Base-by-base conservation (phyloP, 2,329 filamentous ascomycete genomes). In the Beauveria bassiana region DNA sequence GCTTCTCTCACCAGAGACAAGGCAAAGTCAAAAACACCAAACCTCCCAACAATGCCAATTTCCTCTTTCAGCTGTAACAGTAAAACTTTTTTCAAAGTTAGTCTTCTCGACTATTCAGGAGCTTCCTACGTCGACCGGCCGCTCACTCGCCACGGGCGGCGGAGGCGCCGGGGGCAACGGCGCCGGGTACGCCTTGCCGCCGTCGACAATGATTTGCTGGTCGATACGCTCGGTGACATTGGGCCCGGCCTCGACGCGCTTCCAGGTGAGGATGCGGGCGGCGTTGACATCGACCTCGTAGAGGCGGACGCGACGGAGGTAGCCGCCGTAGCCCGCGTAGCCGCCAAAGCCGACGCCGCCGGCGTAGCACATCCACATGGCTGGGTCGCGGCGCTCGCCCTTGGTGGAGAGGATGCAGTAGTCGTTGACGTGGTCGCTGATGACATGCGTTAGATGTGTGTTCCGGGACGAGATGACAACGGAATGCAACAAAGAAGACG, bases 311-410 rank as follows among this genome's bases (percentile, higher is more conserved):
- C 92, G 86, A 28, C 95, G 88, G 69, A 93, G 82, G 71, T 89
- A 98, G 4, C 88, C 89, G 47, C 87, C 87, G 71, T 97, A 98
- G 6, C 93, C 93, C 22, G 89, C 95, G 71, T 99, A 99, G 0
- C 95, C 95, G 61, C 95, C 95, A 68, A 99, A 96, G 1, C 95
- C 95, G 31, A 87, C 85, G 28, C 90, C 95, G 38, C 95, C 95
- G 9, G 87, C 93, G 74, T 98, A 98, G 78, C 95, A 99, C 93
- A 99, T 96, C 95, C 95, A 99, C 2, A 98, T 77, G 34, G 88
- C 83, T 0, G 89, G 87, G 24, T 79, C 73, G 46, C 82, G 75
- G 57, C 82, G 74, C 3, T 78, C 70, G 24, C 70, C 71, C 43
- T 72, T 59, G 20, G 70, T 73, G 1, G 82, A 86, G 9, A 97